Conservation (phyloP, 2,329 filamentous ascomycete species). For the Penicillium janthinellum region DNA sequence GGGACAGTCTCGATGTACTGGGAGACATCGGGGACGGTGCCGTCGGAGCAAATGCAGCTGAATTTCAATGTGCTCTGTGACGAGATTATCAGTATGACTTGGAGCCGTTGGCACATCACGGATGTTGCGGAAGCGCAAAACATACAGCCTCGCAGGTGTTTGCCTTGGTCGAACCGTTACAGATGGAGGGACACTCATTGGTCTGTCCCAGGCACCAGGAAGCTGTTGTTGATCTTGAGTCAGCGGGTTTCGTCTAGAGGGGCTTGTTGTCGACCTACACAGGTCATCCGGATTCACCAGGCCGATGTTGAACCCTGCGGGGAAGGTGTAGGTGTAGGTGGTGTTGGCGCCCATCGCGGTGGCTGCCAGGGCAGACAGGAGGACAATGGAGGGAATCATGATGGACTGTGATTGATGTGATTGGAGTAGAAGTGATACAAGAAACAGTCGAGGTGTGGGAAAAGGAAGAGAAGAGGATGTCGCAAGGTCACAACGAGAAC, state of each 20-base stretch:
- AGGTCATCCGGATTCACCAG: slow-evolving; percentile 40
- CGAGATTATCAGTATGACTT: slow-evolving; percentile 5
- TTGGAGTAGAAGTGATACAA: slow-evolving; percentile 2
- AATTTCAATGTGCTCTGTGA: slow-evolving; percentile 50
- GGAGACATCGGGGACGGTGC: slow-evolving; percentile 56
- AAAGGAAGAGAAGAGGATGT: neutral
- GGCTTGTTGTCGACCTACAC: slow-evolving; percentile 23
- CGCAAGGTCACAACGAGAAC: neutral
- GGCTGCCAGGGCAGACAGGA: slow-evolving; percentile 51
- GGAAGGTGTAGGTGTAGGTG: slow-evolving; percentile 46
- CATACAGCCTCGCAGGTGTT: slow-evolving; percentile 63
- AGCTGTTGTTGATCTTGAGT: slow-evolving; percentile 32
- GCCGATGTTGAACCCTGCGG: slow-evolving; percentile 47
- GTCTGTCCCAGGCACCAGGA: slow-evolving; percentile 62
- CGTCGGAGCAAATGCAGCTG: slow-evolving; percentile 61
- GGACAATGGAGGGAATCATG: slow-evolving; percentile 53
- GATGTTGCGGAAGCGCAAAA: slow-evolving; percentile 10
- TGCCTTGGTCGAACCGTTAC: slow-evolving; percentile 51
- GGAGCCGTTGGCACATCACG: neutral
- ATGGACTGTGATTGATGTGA: slow-evolving; percentile 25
- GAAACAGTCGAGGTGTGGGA: slow-evolving; percentile 1
- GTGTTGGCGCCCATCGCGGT: slow-evolving; percentile 38
- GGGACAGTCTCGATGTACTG: slow-evolving; percentile 62
- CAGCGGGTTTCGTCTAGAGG: neutral
- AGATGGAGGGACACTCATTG: slow-evolving; percentile 63